Evolutionary conservation across 2,329 filamentous ascomycete species (phyloP).

Genomic region (Alternaria dauci): DNA sequence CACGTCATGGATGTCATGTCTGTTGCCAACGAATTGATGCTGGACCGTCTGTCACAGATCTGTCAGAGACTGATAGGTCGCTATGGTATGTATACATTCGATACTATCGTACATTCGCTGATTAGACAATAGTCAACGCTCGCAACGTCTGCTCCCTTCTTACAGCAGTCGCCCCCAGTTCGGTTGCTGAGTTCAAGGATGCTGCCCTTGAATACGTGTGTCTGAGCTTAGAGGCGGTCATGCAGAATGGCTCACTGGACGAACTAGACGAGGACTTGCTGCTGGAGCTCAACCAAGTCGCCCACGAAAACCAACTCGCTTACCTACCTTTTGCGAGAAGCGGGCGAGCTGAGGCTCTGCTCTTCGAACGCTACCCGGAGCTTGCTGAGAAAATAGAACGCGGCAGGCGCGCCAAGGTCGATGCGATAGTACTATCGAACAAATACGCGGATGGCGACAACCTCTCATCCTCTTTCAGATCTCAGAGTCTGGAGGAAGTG

Average conservation of each 20-base stretch:
- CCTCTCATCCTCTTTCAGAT: conserved; percentile 68
- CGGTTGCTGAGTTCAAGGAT: conserved; percentile 85
- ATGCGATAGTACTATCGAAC: conserved; percentile 76
- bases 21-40: conserved; percentile 92
- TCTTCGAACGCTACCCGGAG: conserved; percentile 71
- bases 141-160: conserved; percentile 87
- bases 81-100: conserved; percentile 64
- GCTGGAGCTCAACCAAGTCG: conserved; percentile 78
- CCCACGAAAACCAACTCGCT: conserved; percentile 82
- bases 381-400: conserved; percentile 72
- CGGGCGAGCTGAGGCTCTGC: conserved; percentile 71
- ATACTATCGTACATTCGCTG: conserved; percentile 24
- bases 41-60: conserved; percentile 86
- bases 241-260: conserved; percentile 88
- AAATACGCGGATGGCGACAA: conserved; percentile 71
- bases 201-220: conserved; percentile 90
- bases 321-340: conserved; percentile 80
- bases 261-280: conserved; percentile 87
- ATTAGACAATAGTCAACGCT: conserved; percentile 40
- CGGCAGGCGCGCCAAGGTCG: conserved; percentile 73
- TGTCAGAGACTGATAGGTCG: conserved; percentile 85
- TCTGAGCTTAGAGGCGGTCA: conserved; percentile 87
- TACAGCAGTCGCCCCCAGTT: conserved; percentile 85
- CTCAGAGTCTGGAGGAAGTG: conserved; percentile 72
- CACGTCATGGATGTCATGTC: conserved; percentile 90